Evolutionary conservation across 768 basidiomycete species (phyloP).

Genomic region (Candolleomyces aberdarensis): DNA sequence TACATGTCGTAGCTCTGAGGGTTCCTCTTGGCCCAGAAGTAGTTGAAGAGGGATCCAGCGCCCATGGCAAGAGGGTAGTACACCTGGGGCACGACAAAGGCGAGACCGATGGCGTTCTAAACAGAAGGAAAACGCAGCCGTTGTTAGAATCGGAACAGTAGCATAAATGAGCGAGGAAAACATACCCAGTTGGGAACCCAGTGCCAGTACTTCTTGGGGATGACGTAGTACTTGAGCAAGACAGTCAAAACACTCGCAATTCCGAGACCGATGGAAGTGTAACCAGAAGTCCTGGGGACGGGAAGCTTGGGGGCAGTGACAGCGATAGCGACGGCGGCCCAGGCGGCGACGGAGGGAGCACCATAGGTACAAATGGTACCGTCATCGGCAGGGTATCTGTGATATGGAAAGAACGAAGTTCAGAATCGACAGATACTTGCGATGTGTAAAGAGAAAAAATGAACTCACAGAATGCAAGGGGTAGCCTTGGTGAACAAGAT

Average conservation of each 20-base stretch:
- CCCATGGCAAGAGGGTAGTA: slow-evolving; percentile 53
- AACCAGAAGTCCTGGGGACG: slow-evolving; percentile 53
- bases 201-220: slow-evolving; percentile 47
- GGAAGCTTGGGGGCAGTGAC: slow-evolving; percentile 49
- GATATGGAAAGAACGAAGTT: slow-evolving; percentile 9
- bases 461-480: slow-evolving; percentile 53
- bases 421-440: too few species aligned
- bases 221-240: slow-evolving; percentile 40
- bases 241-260: slow-evolving; percentile 43
- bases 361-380: slow-evolving; percentile 44
- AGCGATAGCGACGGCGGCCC: slow-evolving; percentile 54
- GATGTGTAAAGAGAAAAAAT: neutral
- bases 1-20: slow-evolving; percentile 51
- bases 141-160: neutral
- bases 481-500: slow-evolving; percentile 60
- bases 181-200: slow-evolving; percentile 52
- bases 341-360: slow-evolving; percentile 54
- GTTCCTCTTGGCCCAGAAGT: slow-evolving; percentile 44
- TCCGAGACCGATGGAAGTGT: slow-evolving; percentile 53
- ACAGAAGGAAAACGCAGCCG: neutral
- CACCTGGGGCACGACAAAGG: slow-evolving; percentile 50
- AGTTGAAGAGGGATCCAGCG: slow-evolving; percentile 44
- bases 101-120: slow-evolving; percentile 48
- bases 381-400: slow-evolving; percentile 21
- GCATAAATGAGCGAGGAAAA: neutral